Evolutionary conservation across 2,329 filamentous ascomycete genomes (phyloP).

Genomic region (Cladosporium cucumerinum): DNA sequence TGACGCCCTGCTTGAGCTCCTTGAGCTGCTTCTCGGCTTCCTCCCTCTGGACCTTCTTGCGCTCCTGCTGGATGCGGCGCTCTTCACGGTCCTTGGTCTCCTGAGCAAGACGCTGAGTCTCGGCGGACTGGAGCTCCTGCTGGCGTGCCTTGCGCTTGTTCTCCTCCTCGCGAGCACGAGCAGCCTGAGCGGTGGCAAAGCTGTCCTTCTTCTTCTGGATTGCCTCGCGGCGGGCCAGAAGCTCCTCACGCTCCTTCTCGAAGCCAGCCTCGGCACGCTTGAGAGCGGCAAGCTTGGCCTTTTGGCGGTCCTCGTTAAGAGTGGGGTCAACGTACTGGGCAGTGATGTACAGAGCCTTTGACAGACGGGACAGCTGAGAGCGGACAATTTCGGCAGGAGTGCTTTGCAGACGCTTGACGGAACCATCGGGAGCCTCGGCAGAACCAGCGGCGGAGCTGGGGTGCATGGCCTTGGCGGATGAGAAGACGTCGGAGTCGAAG

Average conservation of each 20-base stretch:
- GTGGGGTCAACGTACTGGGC: conserved; percentile 93
- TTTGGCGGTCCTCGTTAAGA: conserved; percentile 76
- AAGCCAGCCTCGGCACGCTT: conserved; percentile 79
- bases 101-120: conserved; percentile 82
- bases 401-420: conserved; percentile 92
- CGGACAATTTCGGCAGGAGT: conserved; percentile 97
- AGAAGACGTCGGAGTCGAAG: conserved; percentile 98
- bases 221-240: conserved; percentile 78
- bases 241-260: conserved; percentile 86
- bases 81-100: conserved; percentile 89
- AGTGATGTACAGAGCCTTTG: conserved; percentile 86
- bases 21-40: conserved; percentile 80
- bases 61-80: conserved; percentile 79
- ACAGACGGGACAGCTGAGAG: conserved; percentile 85
- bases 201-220: conserved; percentile 98
- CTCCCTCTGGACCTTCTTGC: conserved; percentile 63
- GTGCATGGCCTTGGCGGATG: conserved; percentile 88
- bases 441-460: conserved; percentile 80
- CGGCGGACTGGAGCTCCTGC: conserved; percentile 83
- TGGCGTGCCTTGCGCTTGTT: conserved; percentile 81
- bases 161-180: conserved; percentile 88
- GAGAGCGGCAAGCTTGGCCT: conserved; percentile 75
- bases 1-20: conserved; percentile 85
- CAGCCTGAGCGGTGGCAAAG: conserved; percentile 81
- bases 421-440: conserved; percentile 77